These are phyloP conservation scores for Plectosphaerella cucumerina DNA, from an alignment of 2,329 filamentous ascomycete genomes.

Conservation along the genomic window DNA sequence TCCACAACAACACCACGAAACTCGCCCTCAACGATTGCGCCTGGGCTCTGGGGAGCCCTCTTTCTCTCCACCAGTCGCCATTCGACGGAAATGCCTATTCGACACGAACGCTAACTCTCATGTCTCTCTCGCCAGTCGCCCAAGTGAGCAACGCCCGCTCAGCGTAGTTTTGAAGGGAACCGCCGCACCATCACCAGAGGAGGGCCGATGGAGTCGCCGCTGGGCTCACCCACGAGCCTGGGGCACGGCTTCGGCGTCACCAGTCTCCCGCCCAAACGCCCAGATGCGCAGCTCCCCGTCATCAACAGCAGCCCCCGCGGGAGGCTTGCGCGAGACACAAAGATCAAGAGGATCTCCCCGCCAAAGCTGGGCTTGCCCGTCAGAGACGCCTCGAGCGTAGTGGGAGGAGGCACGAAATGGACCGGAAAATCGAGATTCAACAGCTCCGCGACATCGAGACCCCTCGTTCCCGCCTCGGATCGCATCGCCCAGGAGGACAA, in stretches of 20 bases:
- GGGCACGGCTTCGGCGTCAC: slow-evolving; percentile 7
- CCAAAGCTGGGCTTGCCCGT: slow-evolving; percentile 15
- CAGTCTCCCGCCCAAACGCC: slow-evolving; percentile 7
- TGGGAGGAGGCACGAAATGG: slow-evolving; percentile 10
- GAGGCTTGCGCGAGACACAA: slow-evolving; percentile 7
- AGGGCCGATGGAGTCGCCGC: slow-evolving; percentile 17
- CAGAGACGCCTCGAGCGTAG: slow-evolving; percentile 11
- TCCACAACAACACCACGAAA: neutral
- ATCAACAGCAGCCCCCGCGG: slow-evolving; percentile 7
- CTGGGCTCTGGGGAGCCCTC: slow-evolving; percentile 1
- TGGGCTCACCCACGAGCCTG: neutral
- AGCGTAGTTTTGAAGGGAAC: slow-evolving; percentile 6
- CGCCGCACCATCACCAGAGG: neutral
- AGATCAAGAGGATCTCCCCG: slow-evolving; percentile 10
- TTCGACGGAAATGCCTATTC: neutral
- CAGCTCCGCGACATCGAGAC: slow-evolving; percentile 21
- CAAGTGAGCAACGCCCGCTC: slow-evolving; percentile 14
- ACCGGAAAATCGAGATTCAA: slow-evolving; percentile 21
- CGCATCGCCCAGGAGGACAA: slow-evolving; percentile 38
- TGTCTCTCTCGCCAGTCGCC: slow-evolving; percentile 9
- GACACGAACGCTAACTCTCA: slow-evolving; percentile 9
- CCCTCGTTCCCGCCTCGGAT: slow-evolving; percentile 43
- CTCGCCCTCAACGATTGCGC: neutral
- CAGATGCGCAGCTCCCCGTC: slow-evolving; percentile 5
- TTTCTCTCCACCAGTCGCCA: no score